Evolutionary conservation across 2,329 filamentous ascomycete species (phyloP), one percentile per base, ranked within the genome.

Genomic region (Madurella fahalii): DNA sequence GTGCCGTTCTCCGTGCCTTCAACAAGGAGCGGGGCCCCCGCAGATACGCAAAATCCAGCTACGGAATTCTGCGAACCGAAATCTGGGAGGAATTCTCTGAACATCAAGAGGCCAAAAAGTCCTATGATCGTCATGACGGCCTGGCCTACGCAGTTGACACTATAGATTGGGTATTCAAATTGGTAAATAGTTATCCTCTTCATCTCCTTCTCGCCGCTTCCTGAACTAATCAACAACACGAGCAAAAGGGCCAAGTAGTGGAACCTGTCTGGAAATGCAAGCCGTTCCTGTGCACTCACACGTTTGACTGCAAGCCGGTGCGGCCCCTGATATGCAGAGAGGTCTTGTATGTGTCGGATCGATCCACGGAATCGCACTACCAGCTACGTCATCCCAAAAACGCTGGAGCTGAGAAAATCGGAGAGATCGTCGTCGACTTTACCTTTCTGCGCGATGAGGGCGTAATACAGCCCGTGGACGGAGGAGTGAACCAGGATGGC

Each of bases 1-100:
- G 68, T 17, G 67, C 65, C 17, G 61, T 69, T 17, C 60, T 68
- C 9, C 58, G 66, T 18, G 67, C 67, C 9, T 49, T 68, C 20
- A 63, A 65, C 47, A 68, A 67, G 57, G 59, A 64, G 30, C 34
- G 58, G 13, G 67, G 66, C 1, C 68, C 67, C 0, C 54, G 45
- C 11, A 54, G 65, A 48, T 59, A 63, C 12, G 62, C 60, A 5
- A 58, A 59, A 34, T 65, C 61, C 25, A 69, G 68, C 57, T 69
- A 66, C 47, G 67, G 66, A 18, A 57, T 67, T 48, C 50, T 64
- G 20, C 57, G 54, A 13, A 58, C 45, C 13, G 60, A 65, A 39
- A 50, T 31, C 2, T 65, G 58, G 25, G 50, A 60, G 11, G 41
- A 47, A 11, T 53, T 56, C 9, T 44, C 55, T 9, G 52, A 58